A percentile compares a stretch with the other conserved stretches of the same genome.
Conservation (phyloP, 2,329 filamentous ascomycete species). For the Aspergillus alliaceus region DNA sequence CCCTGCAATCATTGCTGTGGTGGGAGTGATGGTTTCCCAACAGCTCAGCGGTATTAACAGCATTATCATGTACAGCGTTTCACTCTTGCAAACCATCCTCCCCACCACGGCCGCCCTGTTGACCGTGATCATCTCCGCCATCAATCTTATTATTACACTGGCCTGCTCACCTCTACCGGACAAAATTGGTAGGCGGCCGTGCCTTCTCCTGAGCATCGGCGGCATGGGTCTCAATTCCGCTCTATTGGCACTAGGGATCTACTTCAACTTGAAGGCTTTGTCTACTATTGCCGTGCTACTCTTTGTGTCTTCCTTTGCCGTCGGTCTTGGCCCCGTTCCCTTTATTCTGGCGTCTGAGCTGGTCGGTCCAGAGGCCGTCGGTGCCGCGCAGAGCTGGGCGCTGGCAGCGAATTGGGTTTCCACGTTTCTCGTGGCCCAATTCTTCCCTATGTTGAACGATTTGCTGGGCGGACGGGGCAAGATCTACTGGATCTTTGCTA, state of each 20-base stretch:
- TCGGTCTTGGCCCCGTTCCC: slow-evolving; percentile 88
- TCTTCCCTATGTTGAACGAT: slow-evolving; percentile 85
- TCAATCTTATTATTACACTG: slow-evolving; percentile 83
- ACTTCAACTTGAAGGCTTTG: slow-evolving; percentile 68
- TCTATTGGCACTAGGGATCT: slow-evolving; percentile 76
- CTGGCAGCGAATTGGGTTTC: slow-evolving; percentile 85
- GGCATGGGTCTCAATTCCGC: slow-evolving; percentile 82
- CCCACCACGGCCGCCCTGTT: slow-evolving; percentile 78
- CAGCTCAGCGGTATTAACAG: slow-evolving; percentile 95
- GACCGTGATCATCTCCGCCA: slow-evolving; percentile 80
- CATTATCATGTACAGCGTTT: slow-evolving; percentile 98
- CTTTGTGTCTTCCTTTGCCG: slow-evolving; percentile 87
- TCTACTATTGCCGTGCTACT: slow-evolving; percentile 78
- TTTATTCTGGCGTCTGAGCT: slow-evolving; percentile 93
- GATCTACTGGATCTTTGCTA: slow-evolving; percentile 91
- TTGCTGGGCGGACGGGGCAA: slow-evolving; percentile 74
- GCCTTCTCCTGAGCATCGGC: slow-evolving; percentile 75
- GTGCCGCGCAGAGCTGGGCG: slow-evolving; percentile 85
- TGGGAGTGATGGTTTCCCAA: slow-evolving; percentile 89
- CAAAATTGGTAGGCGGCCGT: slow-evolving; percentile 81
- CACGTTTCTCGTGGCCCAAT: slow-evolving; percentile 90
- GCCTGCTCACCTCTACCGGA: slow-evolving; percentile 83
- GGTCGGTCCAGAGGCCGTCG: slow-evolving; percentile 85
- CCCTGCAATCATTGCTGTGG: slow-evolving; percentile 75
- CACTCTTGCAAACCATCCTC: slow-evolving; percentile 76